These are phyloP conservation scores for Thalia dealbata DNA, from an alignment of 176 grass and related monocot genomes.

Conservation along the genomic window DNA sequence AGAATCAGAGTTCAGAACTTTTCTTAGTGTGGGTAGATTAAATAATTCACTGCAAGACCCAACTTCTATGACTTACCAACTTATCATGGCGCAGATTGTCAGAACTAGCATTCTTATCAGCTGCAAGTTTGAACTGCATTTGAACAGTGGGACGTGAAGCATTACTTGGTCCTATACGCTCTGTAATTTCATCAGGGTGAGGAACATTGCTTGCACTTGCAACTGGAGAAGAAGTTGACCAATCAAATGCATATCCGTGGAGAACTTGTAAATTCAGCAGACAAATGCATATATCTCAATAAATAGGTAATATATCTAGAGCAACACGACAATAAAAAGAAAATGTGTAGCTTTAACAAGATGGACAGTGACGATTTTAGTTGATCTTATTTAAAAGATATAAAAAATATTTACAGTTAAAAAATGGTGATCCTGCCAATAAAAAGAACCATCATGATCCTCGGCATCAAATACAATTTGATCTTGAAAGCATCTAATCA, in stretches of 20 bases:
- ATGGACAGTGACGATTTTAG: too few species aligned
- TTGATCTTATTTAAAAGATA: neutral
- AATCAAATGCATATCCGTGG: neutral
- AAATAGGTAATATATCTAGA: neutral
- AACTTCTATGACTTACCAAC: slow-evolving; percentile 30
- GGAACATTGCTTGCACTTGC: slow-evolving; percentile 32
- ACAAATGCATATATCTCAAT: neutral
- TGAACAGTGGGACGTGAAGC: slow-evolving; percentile 27
- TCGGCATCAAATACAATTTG: too few species aligned
- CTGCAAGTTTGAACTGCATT: slow-evolving; percentile 41
- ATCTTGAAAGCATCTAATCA: too few species aligned
- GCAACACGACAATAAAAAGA: too few species aligned
- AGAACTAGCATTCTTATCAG: slow-evolving; percentile 26
- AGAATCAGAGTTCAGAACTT: neutral
- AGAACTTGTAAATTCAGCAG: neutral
- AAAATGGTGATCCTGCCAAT: neutral
- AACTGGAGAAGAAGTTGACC: slow-evolving; percentile 13
- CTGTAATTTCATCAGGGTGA: slow-evolving; percentile 29
- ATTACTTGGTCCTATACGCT: slow-evolving; percentile 40
- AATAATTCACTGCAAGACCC: neutral
- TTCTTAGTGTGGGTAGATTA: too few species aligned
- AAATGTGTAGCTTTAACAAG: too few species aligned
- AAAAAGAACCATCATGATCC: too few species aligned
- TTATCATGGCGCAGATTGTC: slow-evolving; percentile 23
- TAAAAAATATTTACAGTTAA: neutral